phyloP scores from a whole-genome alignment of 306 rosid species.

The Cucumis sativus region DNA sequence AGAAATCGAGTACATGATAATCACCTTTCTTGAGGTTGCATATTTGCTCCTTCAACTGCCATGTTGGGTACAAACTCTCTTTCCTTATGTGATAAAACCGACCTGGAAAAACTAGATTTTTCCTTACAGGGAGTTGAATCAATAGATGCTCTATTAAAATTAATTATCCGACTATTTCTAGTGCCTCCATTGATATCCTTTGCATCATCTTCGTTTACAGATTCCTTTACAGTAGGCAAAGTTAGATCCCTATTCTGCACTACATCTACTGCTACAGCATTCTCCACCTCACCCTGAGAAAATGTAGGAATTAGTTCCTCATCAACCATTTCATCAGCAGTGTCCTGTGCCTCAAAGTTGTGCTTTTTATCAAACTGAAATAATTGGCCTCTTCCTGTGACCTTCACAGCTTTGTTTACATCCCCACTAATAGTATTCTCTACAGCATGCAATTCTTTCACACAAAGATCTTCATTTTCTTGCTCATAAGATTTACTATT shows the following conservation, averaged over 20 bases:
- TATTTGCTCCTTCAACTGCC: slow-evolving; percentile 29
- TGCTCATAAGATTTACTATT: background rate
- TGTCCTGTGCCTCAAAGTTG: slow-evolving; percentile 18
- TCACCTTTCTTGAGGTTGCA: slow-evolving; percentile 61
- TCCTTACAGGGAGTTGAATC: slow-evolving; percentile 47
- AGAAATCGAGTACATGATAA: background rate
- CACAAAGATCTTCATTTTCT: slow-evolving; percentile 9
- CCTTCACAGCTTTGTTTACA: background rate
- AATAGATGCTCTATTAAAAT: slow-evolving; percentile 44
- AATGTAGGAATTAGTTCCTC: slow-evolving; percentile 15
- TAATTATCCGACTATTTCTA: slow-evolving; percentile 65
- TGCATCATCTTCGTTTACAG: slow-evolving; percentile 37
- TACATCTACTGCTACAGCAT: slow-evolving; percentile 27
- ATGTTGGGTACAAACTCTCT: slow-evolving; percentile 42
- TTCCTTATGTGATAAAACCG: slow-evolving; percentile 30
- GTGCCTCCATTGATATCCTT: slow-evolving; percentile 34
- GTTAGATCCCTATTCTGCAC: slow-evolving; percentile 22
- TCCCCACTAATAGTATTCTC: slow-evolving; percentile 15
- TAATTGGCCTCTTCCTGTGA: slow-evolving; percentile 12
- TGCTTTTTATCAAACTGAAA: slow-evolving; percentile 21
- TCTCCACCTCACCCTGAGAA: slow-evolving; percentile 29
- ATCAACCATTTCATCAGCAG: slow-evolving; percentile 12
- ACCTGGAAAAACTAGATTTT: slow-evolving; percentile 32
- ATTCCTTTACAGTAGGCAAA: slow-evolving; percentile 31
- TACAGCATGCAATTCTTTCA: slow-evolving; percentile 22